phyloP scores from a whole-genome alignment of 2,329 filamentous ascomycete genomes.

The Paracamarosporium sp. region DNA sequence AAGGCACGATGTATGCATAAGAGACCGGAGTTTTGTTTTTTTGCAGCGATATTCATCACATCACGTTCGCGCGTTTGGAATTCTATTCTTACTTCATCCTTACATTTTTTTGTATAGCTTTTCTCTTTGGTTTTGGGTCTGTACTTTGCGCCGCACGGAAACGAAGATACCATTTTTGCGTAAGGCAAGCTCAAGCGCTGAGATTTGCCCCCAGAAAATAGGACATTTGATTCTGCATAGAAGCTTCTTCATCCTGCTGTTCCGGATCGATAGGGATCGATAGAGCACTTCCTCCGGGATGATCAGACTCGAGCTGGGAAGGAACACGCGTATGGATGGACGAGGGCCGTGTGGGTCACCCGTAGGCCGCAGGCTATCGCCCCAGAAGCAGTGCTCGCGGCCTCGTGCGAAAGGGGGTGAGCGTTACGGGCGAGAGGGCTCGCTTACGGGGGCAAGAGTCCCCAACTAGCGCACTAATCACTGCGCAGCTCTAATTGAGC shows the following conservation, averaged over 20 bases:
- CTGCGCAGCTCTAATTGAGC: not conserved
- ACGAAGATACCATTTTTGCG: constrained; percentile 2
- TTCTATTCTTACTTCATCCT: constrained; percentile 2
- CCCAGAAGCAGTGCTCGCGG: not conserved
- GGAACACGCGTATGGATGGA: not conserved
- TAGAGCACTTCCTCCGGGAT: not conserved
- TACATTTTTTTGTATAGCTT: not conserved
- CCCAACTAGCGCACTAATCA: not conserved
- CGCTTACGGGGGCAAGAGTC: not conserved
- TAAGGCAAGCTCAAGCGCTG: constrained; percentile 22
- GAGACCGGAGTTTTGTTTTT: constrained; percentile 14
- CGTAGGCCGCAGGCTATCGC: not conserved
- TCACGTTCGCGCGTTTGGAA: constrained; percentile 6
- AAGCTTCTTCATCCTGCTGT: not conserved
- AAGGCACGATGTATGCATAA: constrained; percentile 10
- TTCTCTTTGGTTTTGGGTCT: not conserved
- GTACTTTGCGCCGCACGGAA: constrained; percentile 3
- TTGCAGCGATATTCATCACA: constrained; percentile 11
- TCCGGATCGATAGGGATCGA: not conserved
- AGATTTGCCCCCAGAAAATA: constrained; percentile 5
- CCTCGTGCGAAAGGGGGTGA: not conserved
- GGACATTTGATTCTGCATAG: not conserved
- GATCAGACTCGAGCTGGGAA: not conserved
- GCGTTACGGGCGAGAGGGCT: constrained; percentile 6
- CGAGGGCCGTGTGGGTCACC: not conserved